Percentiles rank a stretch among this genome's conserved stretches.
phyloP scores from a whole-genome alignment of 192 early-diverging fungal species.

The Coemansia sp. region DNA sequence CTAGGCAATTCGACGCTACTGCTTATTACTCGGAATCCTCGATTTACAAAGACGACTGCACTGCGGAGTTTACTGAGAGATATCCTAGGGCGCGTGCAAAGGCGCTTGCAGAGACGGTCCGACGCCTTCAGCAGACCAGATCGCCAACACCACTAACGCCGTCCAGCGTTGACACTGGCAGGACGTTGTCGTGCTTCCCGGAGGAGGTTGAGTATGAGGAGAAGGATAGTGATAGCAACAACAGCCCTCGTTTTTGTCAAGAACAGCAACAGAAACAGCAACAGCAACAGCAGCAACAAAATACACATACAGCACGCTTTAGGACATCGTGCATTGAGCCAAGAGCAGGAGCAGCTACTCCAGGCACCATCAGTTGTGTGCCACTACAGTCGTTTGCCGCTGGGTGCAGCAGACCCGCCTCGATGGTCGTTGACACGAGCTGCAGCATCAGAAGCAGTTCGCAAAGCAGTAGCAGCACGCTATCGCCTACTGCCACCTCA shows the following conservation, averaged over 20 bases:
- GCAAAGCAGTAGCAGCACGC: neutral
- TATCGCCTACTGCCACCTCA: conserved; percentile 10
- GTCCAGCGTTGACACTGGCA: conserved; percentile 41
- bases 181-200: conserved; percentile 42
- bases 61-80: conserved; percentile 12
- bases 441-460: neutral
- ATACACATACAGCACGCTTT: too few species aligned
- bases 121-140: conserved; percentile 28
- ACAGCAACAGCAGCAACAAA: too few species aligned
- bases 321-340: too few species aligned
- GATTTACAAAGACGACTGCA: neutral
- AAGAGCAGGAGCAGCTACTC: too few species aligned
- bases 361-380: too few species aligned
- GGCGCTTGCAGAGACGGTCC: conserved; percentile 39
- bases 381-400: too few species aligned
- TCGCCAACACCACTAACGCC: conserved; percentile 32
- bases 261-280: conserved; percentile 3
- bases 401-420: too few species aligned
- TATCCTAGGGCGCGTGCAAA: conserved; percentile 36
- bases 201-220: conserved; percentile 37
- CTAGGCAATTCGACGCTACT: neutral
- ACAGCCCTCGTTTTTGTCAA: neutral
- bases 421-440: too few species aligned
- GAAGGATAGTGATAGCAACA: neutral
- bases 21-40: neutral